Evolutionary conservation across 345 rosid species (phyloP).

Genomic region (Populus alba): DNA sequence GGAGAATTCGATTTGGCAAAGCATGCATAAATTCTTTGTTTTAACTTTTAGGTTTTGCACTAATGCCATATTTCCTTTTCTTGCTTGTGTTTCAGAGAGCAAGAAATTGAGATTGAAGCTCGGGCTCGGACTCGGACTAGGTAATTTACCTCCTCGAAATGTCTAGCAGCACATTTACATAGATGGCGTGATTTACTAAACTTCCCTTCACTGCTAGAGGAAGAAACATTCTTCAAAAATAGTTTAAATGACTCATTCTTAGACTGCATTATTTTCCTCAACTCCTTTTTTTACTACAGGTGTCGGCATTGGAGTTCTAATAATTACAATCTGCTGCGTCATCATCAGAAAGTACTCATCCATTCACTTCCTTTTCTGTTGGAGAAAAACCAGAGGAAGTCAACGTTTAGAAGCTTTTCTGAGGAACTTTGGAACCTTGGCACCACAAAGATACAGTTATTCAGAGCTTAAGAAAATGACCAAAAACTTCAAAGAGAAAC

Average conservation of each 20-base stretch:
- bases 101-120: neutral
- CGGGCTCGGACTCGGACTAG: slow-evolving; percentile 19
- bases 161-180: too few relatives aligned
- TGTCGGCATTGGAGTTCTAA: neutral
- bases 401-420: neutral
- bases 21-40: too few relatives aligned
- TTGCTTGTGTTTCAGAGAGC: slow-evolving; percentile 16
- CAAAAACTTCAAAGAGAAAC: neutral
- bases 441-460: neutral
- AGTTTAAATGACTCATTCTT: too few relatives aligned
- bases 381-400: neutral
- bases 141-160: slow-evolving; percentile 13
- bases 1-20: too few relatives aligned
- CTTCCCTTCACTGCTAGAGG: too few relatives aligned
- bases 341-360: neutral
- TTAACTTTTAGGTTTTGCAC: neutral
- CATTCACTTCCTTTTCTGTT: neutral
- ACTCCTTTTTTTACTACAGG: neutral
- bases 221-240: neutral
- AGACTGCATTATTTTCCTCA: too few relatives aligned
- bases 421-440: neutral
- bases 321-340: neutral
- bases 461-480: neutral
- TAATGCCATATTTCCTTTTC: neutral
- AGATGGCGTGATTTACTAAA: too few relatives aligned